A percentile compares a stretch with the other conserved stretches of the same genome.
Conservation (phyloP, 2,329 filamentous ascomycete genomes). For the Talaromyces pinophilus region DNA sequence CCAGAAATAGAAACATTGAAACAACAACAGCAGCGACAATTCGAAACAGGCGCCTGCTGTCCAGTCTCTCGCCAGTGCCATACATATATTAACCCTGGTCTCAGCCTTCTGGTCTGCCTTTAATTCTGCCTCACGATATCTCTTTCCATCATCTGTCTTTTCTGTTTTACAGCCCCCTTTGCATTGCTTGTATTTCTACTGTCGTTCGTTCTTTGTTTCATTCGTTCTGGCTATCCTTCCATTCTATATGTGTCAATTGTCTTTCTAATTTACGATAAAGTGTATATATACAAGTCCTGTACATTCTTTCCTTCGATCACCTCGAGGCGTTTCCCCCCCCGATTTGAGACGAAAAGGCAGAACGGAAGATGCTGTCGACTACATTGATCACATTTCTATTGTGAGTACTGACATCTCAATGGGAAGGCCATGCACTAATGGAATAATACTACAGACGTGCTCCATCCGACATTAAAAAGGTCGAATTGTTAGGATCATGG, state of each 20-base stretch:
- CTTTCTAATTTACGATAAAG: background rate
- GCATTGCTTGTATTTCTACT: slow-evolving; percentile 21
- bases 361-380: slow-evolving; percentile 23
- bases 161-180: slow-evolving; percentile 12
- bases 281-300: slow-evolving; percentile 8
- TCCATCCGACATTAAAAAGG: slow-evolving; percentile 54
- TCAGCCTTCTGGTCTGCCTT: slow-evolving; percentile 8
- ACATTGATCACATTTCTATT: slow-evolving; percentile 27
- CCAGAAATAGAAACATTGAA: slow-evolving; percentile 23
- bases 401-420: slow-evolving; percentile 20
- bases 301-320: slow-evolving; percentile 4
- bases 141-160: background rate
- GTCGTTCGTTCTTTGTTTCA: slow-evolving; percentile 16
- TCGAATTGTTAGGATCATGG: slow-evolving; percentile 88
- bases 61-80: background rate
- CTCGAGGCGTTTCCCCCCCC: background rate
- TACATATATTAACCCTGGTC: slow-evolving; percentile 12
- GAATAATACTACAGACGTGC: slow-evolving; percentile 33
- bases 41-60: slow-evolving; percentile 21
- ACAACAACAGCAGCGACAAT: slow-evolving; percentile 17
- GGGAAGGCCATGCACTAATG: background rate
- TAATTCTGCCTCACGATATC: slow-evolving; percentile 15
- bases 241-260: background rate
- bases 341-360: background rate
- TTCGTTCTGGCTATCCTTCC: background rate